Evolutionary conservation across 495 filamentous ascomycete genomes (phyloP), one percentile per base, ranked within the genome.

Genomic region (Rhypophila decipiens): DNA sequence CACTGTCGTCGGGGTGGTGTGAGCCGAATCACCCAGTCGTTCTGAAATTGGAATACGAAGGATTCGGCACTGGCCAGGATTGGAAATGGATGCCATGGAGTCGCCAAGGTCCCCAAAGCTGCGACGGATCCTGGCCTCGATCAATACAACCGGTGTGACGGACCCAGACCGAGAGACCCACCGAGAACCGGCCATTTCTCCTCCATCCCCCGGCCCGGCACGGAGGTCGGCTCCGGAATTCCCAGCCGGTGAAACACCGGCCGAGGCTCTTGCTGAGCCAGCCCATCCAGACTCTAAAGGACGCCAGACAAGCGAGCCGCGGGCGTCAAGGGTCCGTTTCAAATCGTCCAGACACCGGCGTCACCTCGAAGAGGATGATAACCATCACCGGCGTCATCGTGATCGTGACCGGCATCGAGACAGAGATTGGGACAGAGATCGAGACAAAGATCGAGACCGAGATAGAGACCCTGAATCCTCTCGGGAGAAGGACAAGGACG

Each of bases 91-190:
- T 12, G 27, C 15, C 38, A 39, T 39, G 38, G 38, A 39, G 5
- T 42, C 39, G 41, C 52, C 63, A 27, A 49, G 61, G 44, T 73
- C 70, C 46, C 71, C 71, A 23, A 71, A 65, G 43, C 66, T 69
- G 53, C 66, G 69, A 49, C 68, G 67, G 37, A 69, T 73, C 34
- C 53, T 74, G 13, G 62, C 66, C 1, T 73, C 70, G 3, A 64
- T 72, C 51, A 73, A 74, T 43, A 24, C 13, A 2, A 5, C 5
- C 20, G 39, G 18, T n/a, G 39, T 24, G 7, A 13, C 27, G 7
- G 38, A 41, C 38, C 12, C 5, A 1, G n/a, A 24, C 19, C 27
- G 27, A 7, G 13, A 31, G 27, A 7, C 27, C 27, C 27, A 31
- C 27, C 27, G 7, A 31, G 27, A 31, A 31, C 7, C 27, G 27